phyloP scores from a whole-genome alignment of 2,329 filamentous ascomycete species.

The Calonectria ilicicola region DNA sequence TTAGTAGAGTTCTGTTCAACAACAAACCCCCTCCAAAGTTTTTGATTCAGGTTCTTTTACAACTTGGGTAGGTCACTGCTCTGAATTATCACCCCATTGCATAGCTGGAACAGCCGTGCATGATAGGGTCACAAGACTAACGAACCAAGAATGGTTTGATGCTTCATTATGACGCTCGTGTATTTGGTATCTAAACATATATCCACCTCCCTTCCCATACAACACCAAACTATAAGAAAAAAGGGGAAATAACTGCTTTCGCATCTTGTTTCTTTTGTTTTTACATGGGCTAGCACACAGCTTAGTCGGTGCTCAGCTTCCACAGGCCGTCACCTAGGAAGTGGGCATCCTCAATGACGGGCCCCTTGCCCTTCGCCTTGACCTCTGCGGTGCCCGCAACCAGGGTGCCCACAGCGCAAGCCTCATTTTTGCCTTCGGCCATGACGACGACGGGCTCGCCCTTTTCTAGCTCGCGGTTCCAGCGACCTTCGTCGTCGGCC shows the following conservation, averaged over 20 bases:
- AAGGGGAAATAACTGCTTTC: background rate
- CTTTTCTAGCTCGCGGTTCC: conserved; percentile 77
- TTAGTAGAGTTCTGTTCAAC: background rate
- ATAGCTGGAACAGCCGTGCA: background rate
- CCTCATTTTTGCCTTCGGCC: conserved; percentile 93
- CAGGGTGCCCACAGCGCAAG: conserved; percentile 87
- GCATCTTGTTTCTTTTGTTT: background rate
- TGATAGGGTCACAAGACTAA: background rate
- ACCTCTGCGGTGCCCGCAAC: conserved; percentile 91
- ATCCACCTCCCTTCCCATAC: background rate
- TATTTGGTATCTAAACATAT: conserved; percentile 24
- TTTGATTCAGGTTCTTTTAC: background rate
- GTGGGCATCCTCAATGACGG: conserved; percentile 93
- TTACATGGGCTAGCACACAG: background rate
- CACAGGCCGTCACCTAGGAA: conserved; percentile 95
- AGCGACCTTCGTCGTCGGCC: conserved; percentile 63
- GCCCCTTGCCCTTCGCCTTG: conserved; percentile 93
- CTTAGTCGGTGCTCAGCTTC: conserved; percentile 71
- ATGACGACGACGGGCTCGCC: conserved; percentile 89
- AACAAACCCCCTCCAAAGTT: background rate
- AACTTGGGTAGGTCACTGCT: background rate
- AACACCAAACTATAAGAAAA: background rate
- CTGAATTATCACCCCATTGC: background rate
- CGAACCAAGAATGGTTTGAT: background rate
- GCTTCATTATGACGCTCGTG: conserved; percentile 11